Percentiles rank a stretch among this genome's conserved stretches.
These are phyloP conservation scores for Kazachstania bromeliacearum DNA, from an alignment of 805 yeast species.

Conservation along the genomic window DNA sequence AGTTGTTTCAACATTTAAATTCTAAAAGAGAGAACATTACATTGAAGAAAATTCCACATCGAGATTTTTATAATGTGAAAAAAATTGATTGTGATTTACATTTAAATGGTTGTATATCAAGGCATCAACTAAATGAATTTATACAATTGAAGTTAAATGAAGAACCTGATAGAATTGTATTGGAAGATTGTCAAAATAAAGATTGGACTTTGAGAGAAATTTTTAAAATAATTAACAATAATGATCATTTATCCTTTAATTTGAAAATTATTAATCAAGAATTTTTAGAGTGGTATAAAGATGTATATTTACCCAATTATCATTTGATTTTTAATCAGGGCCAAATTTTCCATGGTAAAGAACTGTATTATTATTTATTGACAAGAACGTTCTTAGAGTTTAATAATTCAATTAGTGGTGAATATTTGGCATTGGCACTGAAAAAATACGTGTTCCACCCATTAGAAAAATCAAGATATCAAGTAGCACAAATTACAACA, in stretches of 20 bases:
- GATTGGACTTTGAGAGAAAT: constrained; percentile 17
- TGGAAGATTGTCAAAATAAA: constrained; percentile 15
- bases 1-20: constrained; percentile 25
- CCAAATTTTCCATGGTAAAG: constrained; percentile 9
- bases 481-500: constrained; percentile 29
- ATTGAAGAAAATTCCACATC: constrained; percentile 29
- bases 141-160: constrained; percentile 24
- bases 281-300: constrained; percentile 15
- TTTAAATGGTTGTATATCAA: constrained; percentile 19
- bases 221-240: constrained; percentile 10
- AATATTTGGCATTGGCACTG: constrained; percentile 28
- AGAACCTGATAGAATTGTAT: constrained; percentile 29
- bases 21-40: constrained; percentile 23
- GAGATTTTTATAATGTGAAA: constrained; percentile 81
- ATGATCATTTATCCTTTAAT: constrained; percentile 12
- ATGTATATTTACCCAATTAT: constrained; percentile 13
- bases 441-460: constrained; percentile 25
- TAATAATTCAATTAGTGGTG: constrained; percentile 31
- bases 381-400: constrained; percentile 29
- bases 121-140: constrained; percentile 22
- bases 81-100: constrained; percentile 54
- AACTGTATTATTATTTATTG: constrained; percentile 21
- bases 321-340: constrained; percentile 13
- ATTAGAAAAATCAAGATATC: constrained; percentile 31
- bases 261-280: constrained; percentile 22